Evolutionary conservation across 352 stramenopile species (phyloP), one percentile per base, ranked within the genome.

Genomic region (Phytophthora brassicae): DNA sequence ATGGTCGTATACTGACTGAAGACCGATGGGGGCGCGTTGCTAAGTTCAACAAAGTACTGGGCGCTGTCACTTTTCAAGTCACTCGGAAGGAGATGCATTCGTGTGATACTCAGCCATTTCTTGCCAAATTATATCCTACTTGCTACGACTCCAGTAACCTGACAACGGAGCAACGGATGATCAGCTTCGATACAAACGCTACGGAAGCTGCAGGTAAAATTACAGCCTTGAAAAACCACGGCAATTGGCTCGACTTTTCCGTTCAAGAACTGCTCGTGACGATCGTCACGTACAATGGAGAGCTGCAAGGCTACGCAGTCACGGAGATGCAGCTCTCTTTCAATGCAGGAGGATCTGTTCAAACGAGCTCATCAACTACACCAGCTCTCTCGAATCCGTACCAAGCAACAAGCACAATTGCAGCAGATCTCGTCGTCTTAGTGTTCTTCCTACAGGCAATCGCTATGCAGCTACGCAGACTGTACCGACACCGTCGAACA

Each of bases 251-350:
- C 46, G 62, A 77, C 49, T 70, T 72, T 44, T 69, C 70, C 4
- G 74, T 66, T 1, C 50, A 79, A 13, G 51, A 72, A 38, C 77
- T 87, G 7, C 5, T 69, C 26, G 64, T 84, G 43, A 85, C 66
- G 3, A 51, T 85, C 35, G 69, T 84, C 28, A 79, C 66, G 4
- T 87, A 84, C 70, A 84, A 87, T 23, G 75, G 77, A 23, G 77
- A 87, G 42, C 33, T 87, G 6, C 56, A 85, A 19, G 63, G 60
- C 1, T 83, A 82, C 23, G 71, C 66, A 0, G 66, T 81, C 36
- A 84, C 72, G 3, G 41, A 79, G 39, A 66, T 85, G 42, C 47
- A 44, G 20, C 17, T 87, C 16, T 33, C 56, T 6, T 77, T 84
- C 45, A 43, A 68, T 22, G 59, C 60, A 23, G 77, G 77, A 0